phyloP scores from a whole-genome alignment of 2,329 filamentous ascomycete species.

The Chaetomium globosum region DNA sequence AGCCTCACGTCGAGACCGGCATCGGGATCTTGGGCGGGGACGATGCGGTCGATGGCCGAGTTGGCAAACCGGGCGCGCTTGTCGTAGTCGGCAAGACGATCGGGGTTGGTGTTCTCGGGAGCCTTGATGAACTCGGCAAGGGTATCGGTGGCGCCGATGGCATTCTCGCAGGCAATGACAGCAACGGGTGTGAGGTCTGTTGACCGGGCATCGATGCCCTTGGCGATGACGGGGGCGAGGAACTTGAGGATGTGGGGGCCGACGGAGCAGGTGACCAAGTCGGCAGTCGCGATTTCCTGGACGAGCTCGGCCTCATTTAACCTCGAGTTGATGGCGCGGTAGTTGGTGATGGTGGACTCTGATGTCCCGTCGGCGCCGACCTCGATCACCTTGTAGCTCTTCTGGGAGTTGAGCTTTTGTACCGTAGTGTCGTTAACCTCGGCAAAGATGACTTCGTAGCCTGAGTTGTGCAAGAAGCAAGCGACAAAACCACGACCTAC shows the following conservation, averaged over 20 bases:
- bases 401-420: slow-evolving; percentile 71
- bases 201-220: slow-evolving; percentile 82
- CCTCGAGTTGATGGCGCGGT: slow-evolving; percentile 95
- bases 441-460: slow-evolving; percentile 94
- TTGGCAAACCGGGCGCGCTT: slow-evolving; percentile 88
- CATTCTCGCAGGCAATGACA: slow-evolving; percentile 98
- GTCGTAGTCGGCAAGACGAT: slow-evolving; percentile 68
- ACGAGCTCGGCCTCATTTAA: slow-evolving; percentile 79
- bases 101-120: slow-evolving; percentile 68
- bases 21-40: slow-evolving; percentile 81
- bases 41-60: slow-evolving; percentile 97
- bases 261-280: slow-evolving; percentile 94
- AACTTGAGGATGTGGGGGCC: slow-evolving; percentile 95
- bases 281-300: slow-evolving; percentile 81
- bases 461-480: slow-evolving; percentile 90
- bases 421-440: slow-evolving; percentile 89
- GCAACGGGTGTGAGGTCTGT: slow-evolving; percentile 67
- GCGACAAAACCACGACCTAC: slow-evolving; percentile 77
- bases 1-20: slow-evolving; percentile 88
- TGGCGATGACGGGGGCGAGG: slow-evolving; percentile 92
- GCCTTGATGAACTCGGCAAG: slow-evolving; percentile 80
- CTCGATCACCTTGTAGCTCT: slow-evolving; percentile 89
- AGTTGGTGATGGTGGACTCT: slow-evolving; percentile 86
- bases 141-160: slow-evolving; percentile 89
- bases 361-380: slow-evolving; percentile 82